Evolutionary conservation across 1,284 basidiomycete species (phyloP).

Genomic region (Coniophora puteana): DNA sequence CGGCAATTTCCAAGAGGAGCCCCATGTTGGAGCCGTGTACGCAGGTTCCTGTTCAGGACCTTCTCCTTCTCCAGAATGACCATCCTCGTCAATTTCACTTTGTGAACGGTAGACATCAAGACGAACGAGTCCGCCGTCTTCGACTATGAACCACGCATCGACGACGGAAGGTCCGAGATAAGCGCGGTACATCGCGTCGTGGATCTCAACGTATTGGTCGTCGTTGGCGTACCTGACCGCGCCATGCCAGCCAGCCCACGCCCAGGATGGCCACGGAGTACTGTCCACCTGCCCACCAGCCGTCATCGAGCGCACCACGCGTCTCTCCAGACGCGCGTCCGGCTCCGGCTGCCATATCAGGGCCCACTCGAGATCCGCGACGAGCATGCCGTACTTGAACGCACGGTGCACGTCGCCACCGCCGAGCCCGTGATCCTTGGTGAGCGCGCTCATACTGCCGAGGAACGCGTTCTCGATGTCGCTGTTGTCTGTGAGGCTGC

Average conservation of each 20-base stretch:
- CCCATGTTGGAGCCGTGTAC: conserved; percentile 2
- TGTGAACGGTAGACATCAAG: too few relatives aligned
- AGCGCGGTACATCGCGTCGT: too few relatives aligned
- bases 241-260: conserved; percentile 3
- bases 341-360: conserved; percentile 4
- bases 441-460: too few relatives aligned
- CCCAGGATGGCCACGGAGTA: conserved; percentile 4
- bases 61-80: too few relatives aligned
- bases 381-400: conserved; percentile 3
- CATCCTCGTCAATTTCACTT: too few relatives aligned
- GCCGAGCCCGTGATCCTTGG: too few relatives aligned
- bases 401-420: background rate
- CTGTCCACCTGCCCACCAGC: background rate
- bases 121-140: conserved; percentile 1
- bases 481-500: conserved; percentile 13
- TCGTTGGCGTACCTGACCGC: background rate
- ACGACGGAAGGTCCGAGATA: too few relatives aligned
- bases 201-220: background rate
- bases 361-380: background rate
- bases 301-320: background rate
- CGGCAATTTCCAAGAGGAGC: background rate
- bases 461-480: conserved; percentile 14
- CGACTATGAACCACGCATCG: conserved; percentile 4
- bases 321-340: background rate
- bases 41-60: conserved; percentile 1